Conservation (phyloP, 148 eudicot genomes). For the Arbutus unedo region DNA sequence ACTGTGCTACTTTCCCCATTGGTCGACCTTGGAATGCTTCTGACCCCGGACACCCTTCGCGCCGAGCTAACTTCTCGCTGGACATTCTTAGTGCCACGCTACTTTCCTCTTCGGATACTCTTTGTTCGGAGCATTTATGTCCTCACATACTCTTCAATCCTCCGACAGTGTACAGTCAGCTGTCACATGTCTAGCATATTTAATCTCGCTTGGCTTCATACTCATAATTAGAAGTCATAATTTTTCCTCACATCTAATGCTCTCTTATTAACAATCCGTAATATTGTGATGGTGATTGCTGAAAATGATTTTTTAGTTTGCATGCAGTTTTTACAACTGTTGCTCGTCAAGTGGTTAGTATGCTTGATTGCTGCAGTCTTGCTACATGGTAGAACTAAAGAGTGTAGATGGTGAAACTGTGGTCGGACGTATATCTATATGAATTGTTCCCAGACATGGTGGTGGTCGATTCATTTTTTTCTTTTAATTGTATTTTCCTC, state of each 20-base stretch:
- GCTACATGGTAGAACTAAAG: background rate
- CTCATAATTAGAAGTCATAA: too few species aligned
- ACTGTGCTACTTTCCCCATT: too few species aligned
- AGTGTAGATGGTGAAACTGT: background rate
- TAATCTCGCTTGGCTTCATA: too few species aligned
- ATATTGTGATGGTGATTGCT: background rate
- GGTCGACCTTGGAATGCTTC: too few species aligned
- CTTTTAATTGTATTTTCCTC: background rate
- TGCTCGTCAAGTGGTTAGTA: background rate
- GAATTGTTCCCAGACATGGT: background rate
- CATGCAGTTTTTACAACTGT: background rate
- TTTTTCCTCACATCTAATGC: background rate
- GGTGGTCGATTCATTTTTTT: background rate
- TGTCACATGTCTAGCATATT: too few species aligned
- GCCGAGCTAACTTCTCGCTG: too few species aligned
- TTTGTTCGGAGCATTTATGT: too few species aligned
- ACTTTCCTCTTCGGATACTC: too few species aligned
- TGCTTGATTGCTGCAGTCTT: background rate
- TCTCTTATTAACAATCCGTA: background rate
- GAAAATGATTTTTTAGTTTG: background rate
- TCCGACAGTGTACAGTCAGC: too few species aligned
- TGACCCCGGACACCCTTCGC: too few species aligned
- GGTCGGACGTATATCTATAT: background rate
- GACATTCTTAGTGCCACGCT: too few species aligned
- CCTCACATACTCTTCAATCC: too few species aligned